Base-by-base conservation (phyloP, 1,284 basidiomycete species). In the Ganoderma boninense region DNA sequence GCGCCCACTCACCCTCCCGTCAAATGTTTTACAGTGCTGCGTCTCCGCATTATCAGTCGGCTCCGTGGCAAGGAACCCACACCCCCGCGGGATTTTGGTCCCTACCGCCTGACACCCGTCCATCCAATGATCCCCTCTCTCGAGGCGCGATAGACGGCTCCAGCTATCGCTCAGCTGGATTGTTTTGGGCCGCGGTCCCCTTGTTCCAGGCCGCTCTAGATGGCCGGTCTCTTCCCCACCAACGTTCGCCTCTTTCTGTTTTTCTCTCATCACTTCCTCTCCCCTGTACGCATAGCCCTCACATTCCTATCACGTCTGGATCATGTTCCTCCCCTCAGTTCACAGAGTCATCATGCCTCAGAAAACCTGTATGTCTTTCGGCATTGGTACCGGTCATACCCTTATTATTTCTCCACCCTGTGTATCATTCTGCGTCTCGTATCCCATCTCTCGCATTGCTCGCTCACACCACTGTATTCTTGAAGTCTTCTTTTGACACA, bases 1-100 rank as follows among this genome's bases (percentile, higher is more conserved):
- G 49, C 49, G 64, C 60, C 59, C 65, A n/a, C 70, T 42, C 29
- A 38, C 52, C 59, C 49, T 70, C 20, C 65, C 44, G 49, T 26
- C 23, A 23, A 52, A 52, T 54, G 44, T 26, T 63, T 67, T 54
- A 62, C 70, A 90, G 90, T 82, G 49, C 85, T 87, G 71, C 87
- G 90, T 62, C 82, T 92, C 73, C 83, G 85, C 66, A 85, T 92
- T 57, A 86, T 92, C 74, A 85, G 84, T 67, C 84, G 86, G 60
- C 80, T 92, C 44, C 83, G 87, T 70, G 85, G 86, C 71, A 84
- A 85, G 76, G 78, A 82, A 44, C 84, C 85, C 65, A 85, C 84
- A 64, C 87, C 87, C 13, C 85, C 85, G 69, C 80, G 79, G 35
- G 78, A 74, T 35, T 40, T 71, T 7, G 69, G 66, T n/a, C 69